Evolutionary conservation across 768 basidiomycete genomes (phyloP).

Genomic region (Lactifluus echinatus): DNA sequence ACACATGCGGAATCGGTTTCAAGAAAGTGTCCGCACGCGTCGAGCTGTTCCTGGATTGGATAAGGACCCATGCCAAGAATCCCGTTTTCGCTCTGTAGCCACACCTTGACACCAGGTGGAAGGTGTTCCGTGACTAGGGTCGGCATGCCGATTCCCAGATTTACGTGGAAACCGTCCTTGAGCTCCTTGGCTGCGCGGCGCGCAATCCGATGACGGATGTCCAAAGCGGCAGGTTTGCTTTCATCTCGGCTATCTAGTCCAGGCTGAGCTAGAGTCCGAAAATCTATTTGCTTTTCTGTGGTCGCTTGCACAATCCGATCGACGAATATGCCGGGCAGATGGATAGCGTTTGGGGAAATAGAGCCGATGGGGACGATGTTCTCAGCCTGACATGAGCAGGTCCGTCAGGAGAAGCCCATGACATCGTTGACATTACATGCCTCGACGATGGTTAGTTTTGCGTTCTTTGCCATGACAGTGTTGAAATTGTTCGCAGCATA

Average conservation of each 20-base stretch:
- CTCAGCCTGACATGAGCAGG: conserved; percentile 55
- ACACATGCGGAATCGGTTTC: neutral
- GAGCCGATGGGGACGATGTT: conserved; percentile 79
- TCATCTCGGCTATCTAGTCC: conserved; percentile 39
- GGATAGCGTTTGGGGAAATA: conserved; percentile 73
- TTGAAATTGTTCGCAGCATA: conserved; percentile 86
- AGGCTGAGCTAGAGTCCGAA: conserved; percentile 53
- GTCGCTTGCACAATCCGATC: conserved; percentile 81
- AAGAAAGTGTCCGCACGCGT: conserved; percentile 48
- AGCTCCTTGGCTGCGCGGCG: conserved; percentile 84
- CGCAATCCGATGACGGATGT: conserved; percentile 66
- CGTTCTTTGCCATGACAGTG: conserved; percentile 81
- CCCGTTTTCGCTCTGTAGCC: conserved; percentile 88
- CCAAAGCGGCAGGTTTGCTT: conserved; percentile 35
- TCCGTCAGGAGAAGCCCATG: neutral
- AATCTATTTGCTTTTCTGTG: conserved; percentile 69
- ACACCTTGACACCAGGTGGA: conserved; percentile 66
- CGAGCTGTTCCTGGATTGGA: conserved; percentile 68
- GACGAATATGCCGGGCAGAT: conserved; percentile 79
- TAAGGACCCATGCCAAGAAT: conserved; percentile 89
- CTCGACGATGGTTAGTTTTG: conserved; percentile 86
- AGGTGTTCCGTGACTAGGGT: conserved; percentile 80
- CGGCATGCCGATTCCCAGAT: conserved; percentile 87
- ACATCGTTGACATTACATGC: conserved; percentile 26
- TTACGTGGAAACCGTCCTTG: conserved; percentile 81